Evolutionary conservation across 768 basidiomycete species (phyloP), one percentile per base, ranked within the genome.

Genomic region (Xerocomellus amylosporus): DNA sequence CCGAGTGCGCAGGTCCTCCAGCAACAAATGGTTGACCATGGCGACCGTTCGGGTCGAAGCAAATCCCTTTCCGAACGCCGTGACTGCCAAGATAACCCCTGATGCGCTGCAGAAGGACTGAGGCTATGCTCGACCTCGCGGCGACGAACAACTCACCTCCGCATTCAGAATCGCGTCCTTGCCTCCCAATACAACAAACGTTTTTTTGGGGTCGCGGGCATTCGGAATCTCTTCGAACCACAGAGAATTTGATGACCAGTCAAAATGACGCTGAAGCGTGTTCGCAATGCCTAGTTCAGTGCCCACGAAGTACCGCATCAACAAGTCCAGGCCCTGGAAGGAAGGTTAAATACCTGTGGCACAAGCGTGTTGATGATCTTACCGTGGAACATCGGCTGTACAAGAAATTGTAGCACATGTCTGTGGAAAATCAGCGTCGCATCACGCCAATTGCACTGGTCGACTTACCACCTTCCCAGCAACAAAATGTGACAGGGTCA

Each of bases 141-240:
- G 15, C 5, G 5, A 38, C 20, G 15, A 24, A 54, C 43, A 12
- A 40, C 77, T 39, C 49, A 91, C 91, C 64, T 80, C 74, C 15
- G 90, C 79, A 62, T 88, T 80, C 50, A 96, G 71, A 61, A 98
- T 91, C 20, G 77, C 78, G 60, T 97, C 94, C 56, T 83, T 79
- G 2, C 87, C 90, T n/a, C 92, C 90, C 17, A 97, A 75, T 57
- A 95, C 76, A 68, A 92, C 89, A 46, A 86, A 70, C 0, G 87
- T 82, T 64, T 82, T 85, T 33, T 74, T 59, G 1, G 85, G 79
- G 68, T 93, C 84, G 15, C 77, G 73, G 15, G 86, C 88, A 64
- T 92, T 79, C 1, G 91, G 90, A 43, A 96, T 93, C 62, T 95
- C 89, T 70, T 94, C 90, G 56, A 83, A 90, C 84, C 89, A 98